These are phyloP conservation scores for Quaeritorhiza haematococci DNA, from an alignment of 371 early-diverging fungal species.

Conservation along the genomic window DNA sequence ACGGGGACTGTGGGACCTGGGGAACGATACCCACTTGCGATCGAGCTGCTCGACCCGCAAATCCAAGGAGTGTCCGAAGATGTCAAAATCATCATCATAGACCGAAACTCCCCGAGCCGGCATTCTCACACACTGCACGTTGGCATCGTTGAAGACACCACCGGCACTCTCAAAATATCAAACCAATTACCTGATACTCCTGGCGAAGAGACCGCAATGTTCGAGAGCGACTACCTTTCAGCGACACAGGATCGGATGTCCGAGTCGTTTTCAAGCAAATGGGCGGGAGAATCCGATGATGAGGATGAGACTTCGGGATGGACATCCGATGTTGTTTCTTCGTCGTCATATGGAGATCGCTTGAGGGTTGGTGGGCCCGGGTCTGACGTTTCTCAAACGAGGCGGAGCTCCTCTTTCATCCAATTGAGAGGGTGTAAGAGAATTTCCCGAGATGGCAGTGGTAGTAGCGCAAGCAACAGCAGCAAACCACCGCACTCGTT, in stretches of 20 bases:
- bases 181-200: no score
- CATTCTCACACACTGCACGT: slow-evolving; percentile 61
- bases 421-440: slow-evolving; percentile 55
- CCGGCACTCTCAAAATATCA: no score
- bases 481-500: no score
- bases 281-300: background rate
- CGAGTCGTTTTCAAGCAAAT: no score
- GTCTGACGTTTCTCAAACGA: background rate
- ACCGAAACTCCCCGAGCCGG: slow-evolving; percentile 61
- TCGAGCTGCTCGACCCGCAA: slow-evolving; percentile 57
- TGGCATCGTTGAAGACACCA: slow-evolving; percentile 66
- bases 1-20: slow-evolving; percentile 57
- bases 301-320: slow-evolving; percentile 4
- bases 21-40: slow-evolving; percentile 44
- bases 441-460: slow-evolving; percentile 10
- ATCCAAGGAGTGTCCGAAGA: slow-evolving; percentile 73
- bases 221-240: no score
- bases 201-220: no score
- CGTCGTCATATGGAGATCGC: background rate
- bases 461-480: no score
- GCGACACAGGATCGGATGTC: no score
- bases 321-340: slow-evolving; percentile 8
- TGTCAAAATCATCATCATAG: slow-evolving; percentile 67
- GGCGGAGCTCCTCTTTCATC: slow-evolving; percentile 27
- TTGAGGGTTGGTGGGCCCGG: no score